Evolutionary conservation across 2,329 filamentous ascomycete genomes (phyloP).

Genomic region (Scytalidium sp.): DNA sequence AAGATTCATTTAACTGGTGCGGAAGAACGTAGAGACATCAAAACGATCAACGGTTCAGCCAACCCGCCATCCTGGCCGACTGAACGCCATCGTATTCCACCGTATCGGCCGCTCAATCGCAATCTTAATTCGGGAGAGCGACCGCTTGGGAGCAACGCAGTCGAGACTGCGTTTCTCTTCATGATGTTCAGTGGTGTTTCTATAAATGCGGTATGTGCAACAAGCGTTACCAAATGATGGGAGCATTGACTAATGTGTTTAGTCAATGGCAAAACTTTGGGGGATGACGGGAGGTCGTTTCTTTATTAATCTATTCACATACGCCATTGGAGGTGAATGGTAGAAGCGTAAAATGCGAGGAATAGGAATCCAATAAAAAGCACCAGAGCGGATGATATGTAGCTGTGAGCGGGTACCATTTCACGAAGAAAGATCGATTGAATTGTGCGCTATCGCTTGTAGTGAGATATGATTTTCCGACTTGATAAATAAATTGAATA

Average conservation of each 20-base stretch:
- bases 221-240: not conserved
- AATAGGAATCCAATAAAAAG: too few species aligned
- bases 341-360: constrained; percentile 1
- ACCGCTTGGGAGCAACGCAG: constrained; percentile 38
- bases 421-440: too few species aligned
- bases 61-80: constrained; percentile 43
- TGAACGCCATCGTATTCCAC: constrained; percentile 43
- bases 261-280: constrained; percentile 45
- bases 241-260: not conserved
- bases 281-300: constrained; percentile 45
- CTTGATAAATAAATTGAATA: too few species aligned
- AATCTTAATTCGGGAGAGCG: constrained; percentile 38
- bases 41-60: not conserved
- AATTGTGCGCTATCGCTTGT: too few species aligned
- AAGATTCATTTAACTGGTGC: constrained; percentile 39
- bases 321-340: constrained; percentile 52
- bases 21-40: constrained; percentile 6
- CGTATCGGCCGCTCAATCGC: constrained; percentile 42
- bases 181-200: constrained; percentile 48
- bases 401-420: too few species aligned
- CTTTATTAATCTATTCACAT: constrained; percentile 46
- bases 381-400: too few species aligned
- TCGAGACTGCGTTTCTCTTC: constrained; percentile 44
- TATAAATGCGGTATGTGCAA: constrained; percentile 37
- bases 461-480: too few species aligned